Evolutionary conservation across 163 green algal genomes (phyloP), one percentile per base, ranked within the genome.

Genomic region (Scenedesmus sp.): DNA sequence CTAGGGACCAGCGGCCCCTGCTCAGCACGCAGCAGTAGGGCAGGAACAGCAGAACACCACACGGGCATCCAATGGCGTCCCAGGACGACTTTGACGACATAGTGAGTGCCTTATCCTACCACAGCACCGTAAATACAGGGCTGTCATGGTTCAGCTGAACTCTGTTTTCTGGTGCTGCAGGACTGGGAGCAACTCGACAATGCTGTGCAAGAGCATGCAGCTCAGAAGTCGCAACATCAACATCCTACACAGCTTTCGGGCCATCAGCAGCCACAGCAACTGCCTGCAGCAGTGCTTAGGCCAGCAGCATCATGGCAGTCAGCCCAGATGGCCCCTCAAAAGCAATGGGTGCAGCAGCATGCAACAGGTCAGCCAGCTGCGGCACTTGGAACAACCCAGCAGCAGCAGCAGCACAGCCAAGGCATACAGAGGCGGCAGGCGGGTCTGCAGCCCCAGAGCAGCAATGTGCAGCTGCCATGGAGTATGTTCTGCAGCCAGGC

Each of bases 401-500:
- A 89, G 84, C 84, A 89, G 84, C 84, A 59, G 20, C 59, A 85
- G 74, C 55, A 85, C 56, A 73, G 73, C 87, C 77, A 7, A 34
- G 23, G 64, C 34, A 90, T 52, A 55, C 86, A 90, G 26, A 8
- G 56, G 56, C 60, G 26, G 16, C 23, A 26, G 23, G 13, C 12
- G 10, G 0, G n/a, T 59, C 83, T 77, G 15, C 83, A 88, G 59
- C 56, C 56, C n/a, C 20, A 10, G 12, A 52, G 26, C 5, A 46
- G 64, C 46, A 64, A 52, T 20, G 7, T 15, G 2, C 16, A 73
- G 8, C 55, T 79, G 70, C 70, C 70, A 1, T 70, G 57, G 46
- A 90, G 85, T 60, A 90, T 52, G 20, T 60, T 64, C 20, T 79
- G 85, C 85, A 90, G 64, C 34, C 70, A 79, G 70, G 70, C 23